phyloP scores from a whole-genome alignment of 2,329 filamentous ascomycete species.

The Penicillium sp. region DNA sequence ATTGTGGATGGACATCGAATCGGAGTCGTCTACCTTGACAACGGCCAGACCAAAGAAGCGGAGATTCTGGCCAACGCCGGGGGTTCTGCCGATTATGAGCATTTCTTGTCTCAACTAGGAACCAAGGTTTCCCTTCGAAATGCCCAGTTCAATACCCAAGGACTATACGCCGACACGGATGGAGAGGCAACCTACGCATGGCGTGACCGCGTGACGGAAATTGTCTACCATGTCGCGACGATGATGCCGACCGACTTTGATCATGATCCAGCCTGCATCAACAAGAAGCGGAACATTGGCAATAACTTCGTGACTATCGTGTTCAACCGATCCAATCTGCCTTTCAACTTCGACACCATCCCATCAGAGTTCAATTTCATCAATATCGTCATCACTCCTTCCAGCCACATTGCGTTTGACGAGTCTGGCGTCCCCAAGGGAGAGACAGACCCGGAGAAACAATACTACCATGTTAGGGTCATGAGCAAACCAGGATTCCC shows the following conservation, averaged over 20 bases:
- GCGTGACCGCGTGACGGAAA: slow-evolving; percentile 92
- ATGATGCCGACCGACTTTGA: slow-evolving; percentile 93
- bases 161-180: slow-evolving; percentile 81
- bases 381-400: slow-evolving; percentile 93
- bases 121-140: slow-evolving; percentile 79
- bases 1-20: slow-evolving; percentile 95
- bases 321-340: slow-evolving; percentile 92
- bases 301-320: slow-evolving; percentile 99
- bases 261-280: slow-evolving; percentile 73
- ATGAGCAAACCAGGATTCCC: slow-evolving; percentile 89
- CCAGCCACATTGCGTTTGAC: slow-evolving; percentile 47
- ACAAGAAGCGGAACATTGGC: slow-evolving; percentile 93
- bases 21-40: slow-evolving; percentile 89
- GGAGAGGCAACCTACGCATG: slow-evolving; percentile 90
- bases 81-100: slow-evolving; percentile 84
- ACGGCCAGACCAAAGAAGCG: slow-evolving; percentile 78
- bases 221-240: slow-evolving; percentile 93
- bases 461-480: slow-evolving; percentile 87
- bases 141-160: slow-evolving; percentile 89
- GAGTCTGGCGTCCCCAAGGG: slow-evolving; percentile 43
- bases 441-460: slow-evolving; percentile 38
- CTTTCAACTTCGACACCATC: slow-evolving; percentile 89
- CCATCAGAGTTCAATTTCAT: slow-evolving; percentile 96
- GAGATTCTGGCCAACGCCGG: slow-evolving; percentile 86
- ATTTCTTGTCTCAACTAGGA: slow-evolving; percentile 81